Conservation (phyloP, 148 eudicot species). For the Fallopia convolvulus region DNA sequence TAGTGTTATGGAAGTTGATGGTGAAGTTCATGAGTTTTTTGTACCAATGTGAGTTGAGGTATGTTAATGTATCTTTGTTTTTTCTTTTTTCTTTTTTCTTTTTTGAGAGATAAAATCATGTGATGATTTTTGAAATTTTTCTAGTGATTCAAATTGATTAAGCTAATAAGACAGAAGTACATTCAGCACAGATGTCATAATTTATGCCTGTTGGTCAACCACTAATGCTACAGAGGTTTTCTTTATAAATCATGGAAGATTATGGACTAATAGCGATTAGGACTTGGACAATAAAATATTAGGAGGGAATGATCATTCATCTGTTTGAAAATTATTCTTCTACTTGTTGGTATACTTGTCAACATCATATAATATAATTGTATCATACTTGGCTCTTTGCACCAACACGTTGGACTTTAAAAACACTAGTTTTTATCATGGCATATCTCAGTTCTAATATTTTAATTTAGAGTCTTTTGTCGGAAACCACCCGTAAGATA, state of each 20-base stretch:
- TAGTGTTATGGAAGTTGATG: slow-evolving; percentile 60
- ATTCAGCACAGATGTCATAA: not conserved
- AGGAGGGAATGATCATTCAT: not conserved
- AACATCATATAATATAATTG: not conserved
- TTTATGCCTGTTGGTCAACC: not conserved
- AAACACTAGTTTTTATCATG: not conserved
- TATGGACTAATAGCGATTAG: not conserved
- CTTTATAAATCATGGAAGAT: not conserved
- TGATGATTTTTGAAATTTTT: not conserved
- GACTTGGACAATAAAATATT: not conserved
- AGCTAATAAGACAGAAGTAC: not conserved
- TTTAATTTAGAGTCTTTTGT: too few species aligned
- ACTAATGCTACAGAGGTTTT: not conserved
- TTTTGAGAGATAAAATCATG: too few species aligned
- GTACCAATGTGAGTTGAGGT: slow-evolving; percentile 15
- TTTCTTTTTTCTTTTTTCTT: too few species aligned
- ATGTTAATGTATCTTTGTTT: not conserved
- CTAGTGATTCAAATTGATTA: not conserved
- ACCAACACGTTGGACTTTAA: not conserved
- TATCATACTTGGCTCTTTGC: not conserved
- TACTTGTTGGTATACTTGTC: not conserved
- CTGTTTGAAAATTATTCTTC: not conserved
- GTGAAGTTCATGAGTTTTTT: slow-evolving; percentile 50
- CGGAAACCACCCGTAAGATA: too few species aligned
- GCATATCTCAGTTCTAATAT: not conserved